Evolutionary conservation across 2,329 filamentous ascomycete genomes (phyloP), one percentile per base, ranked within the genome.

Genomic region (Botryotinia narcissicola): DNA sequence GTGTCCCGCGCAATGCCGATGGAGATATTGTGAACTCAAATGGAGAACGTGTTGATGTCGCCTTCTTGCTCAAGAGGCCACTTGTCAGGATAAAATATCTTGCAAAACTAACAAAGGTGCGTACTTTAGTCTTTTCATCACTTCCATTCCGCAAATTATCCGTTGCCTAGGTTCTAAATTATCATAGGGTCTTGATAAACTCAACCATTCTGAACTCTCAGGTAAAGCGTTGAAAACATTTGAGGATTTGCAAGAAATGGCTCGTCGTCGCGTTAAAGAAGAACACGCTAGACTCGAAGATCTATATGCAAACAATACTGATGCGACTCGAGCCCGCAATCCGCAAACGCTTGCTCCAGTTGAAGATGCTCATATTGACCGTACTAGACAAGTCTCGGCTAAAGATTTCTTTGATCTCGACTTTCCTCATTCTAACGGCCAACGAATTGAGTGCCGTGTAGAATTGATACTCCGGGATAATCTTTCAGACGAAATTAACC

Each of bases 11-110:
- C 71, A 91, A 91, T 71, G 87, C 87, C 73, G 85, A 91, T 72
- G 91, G 92, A 35, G 90, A 92, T 77, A 85, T 93, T 22, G 80
- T 91, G 61, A 75, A 77, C 51, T 75, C 78, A 48, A 88, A 95
- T 75, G 96, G 95, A 20, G 94, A 98, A 81, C 90, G 94, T 70
- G 94, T 98, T 14, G 96, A 98, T 81, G 96, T 99, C 66, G 95
- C 95, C 12, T 97, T 96, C 82, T 86, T 99, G 63, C 86, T 99
- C 70, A 98, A 97, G 83, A 87, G 95, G 71, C 96, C 96, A 0
- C 84, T 99, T 60, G 90, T 97, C 35, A 89, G 96, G 64, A 85
- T 98, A 75, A 98, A 97, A 82, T 93, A 95, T 82, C 89, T 99
- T 75, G 86, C 91, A 61, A 97, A 95, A 82, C 91, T 93, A 54